Conservation (phyloP, 805 yeast species). For the Kluyveromyces starmeri region DNA sequence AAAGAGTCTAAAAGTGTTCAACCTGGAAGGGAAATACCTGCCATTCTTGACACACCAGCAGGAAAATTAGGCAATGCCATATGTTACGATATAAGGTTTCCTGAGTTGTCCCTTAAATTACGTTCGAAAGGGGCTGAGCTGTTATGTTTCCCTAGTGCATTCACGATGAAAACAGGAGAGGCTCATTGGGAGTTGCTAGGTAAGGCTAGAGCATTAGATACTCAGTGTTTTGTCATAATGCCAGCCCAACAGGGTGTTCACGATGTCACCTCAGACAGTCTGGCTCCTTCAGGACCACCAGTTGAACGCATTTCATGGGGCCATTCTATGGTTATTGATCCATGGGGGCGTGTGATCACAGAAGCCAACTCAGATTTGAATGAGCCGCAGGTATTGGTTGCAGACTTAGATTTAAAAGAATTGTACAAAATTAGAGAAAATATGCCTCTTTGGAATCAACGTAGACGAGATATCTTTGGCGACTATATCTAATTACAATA, state of each 20-base stretch:
- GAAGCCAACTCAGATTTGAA: conserved; percentile 38
- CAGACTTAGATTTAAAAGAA: conserved; percentile 53
- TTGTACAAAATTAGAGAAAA: conserved; percentile 46
- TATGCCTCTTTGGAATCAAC: conserved; percentile 73
- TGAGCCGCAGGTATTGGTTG: conserved; percentile 42
- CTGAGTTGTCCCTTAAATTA: conserved; percentile 62
- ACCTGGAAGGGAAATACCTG: conserved; percentile 51
- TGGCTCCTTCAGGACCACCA: conserved; percentile 8
- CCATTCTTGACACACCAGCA: conserved; percentile 49
- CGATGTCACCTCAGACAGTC: conserved; percentile 37
- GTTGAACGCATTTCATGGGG: conserved; percentile 68
- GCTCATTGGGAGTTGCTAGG: conserved; percentile 85
- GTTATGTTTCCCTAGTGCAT: conserved; percentile 82
- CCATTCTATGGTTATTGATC: conserved; percentile 77
- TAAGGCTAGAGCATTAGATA: conserved; percentile 76
- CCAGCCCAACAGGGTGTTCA: conserved; percentile 85
- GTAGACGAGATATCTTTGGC: conserved; percentile 52
- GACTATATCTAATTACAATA: conserved; percentile 6
- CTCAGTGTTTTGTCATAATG: conserved; percentile 79
- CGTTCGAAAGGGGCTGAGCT: conserved; percentile 67
- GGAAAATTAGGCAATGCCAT: conserved; percentile 65
- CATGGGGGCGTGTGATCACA: conserved; percentile 78
- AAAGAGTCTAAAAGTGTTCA: conserved; percentile 74
- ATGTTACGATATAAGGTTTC: conserved; percentile 84
- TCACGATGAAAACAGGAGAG: conserved; percentile 83